Evolutionary conservation across 163 green algal genomes (phyloP), one percentile per base, ranked within the genome.

Genomic region (Chloromonas sp.): DNA sequence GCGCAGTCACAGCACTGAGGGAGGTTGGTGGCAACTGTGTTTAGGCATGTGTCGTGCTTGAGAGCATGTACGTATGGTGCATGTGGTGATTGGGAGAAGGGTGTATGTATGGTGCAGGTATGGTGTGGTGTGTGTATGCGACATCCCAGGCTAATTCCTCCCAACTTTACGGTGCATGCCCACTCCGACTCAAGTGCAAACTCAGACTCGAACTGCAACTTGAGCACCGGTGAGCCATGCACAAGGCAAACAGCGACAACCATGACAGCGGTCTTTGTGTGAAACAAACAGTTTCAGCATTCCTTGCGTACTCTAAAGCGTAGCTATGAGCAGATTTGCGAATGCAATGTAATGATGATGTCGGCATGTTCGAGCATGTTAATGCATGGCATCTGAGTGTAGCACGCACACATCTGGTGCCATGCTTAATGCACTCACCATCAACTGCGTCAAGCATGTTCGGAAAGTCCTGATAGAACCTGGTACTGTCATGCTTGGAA

Each of bases 401-500:
- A 13, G 3, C 59, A 59, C 79, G 59, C 2, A 5, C 11, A 61
- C 59, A 61, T 61, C 36, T 82, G 36, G 79, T 74, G 60, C 59
- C 78, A 81, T 81, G 78, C 57, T 60, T n/a, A 36, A 36, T 11
- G n/a, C n/a, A 71, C 60, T 1, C 81, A 84, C 81, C 81, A 78
- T 84, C 81, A 1, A 84, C 15, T 60, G 61, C 61, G 2, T 84
- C 61, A n/a, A 61, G 61, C 14, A 78, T 71, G 5, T 2, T 14
- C 14, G 81, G 14, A 61, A 70, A 84, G 61, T 84, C 81, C 15
- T 77, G 61, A 61, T 84, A 84, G 61, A 84, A 84, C 14, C 81
- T 60, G 2, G 81, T 84, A 36, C 61, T 78, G 61, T 77, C 81
- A 60, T 84, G 81, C 81, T 84, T 84, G 60, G 81, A 84, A 66